Evolutionary conservation across 225 moss, liverwort and hornwort species (phyloP).

Genomic region (Physcomitrellopsis africana): DNA sequence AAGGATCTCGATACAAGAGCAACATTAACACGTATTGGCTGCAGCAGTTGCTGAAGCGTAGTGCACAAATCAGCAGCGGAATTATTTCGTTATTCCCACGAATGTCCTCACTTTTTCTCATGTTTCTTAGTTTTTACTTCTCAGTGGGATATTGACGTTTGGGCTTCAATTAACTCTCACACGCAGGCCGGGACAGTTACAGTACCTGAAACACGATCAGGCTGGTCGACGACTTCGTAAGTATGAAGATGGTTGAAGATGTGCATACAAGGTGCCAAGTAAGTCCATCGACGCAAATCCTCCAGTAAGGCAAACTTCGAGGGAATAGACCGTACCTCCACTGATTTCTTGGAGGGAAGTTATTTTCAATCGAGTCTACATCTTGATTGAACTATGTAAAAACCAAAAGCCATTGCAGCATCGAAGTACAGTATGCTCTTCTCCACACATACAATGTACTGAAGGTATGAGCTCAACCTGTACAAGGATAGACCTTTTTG

Average conservation of each 20-base stretch:
- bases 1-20: slow-evolving; percentile 29
- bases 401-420: neutral
- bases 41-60: slow-evolving; percentile 12
- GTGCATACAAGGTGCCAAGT: slow-evolving; percentile 21
- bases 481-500: too few species aligned
- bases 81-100: slow-evolving; percentile 28
- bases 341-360: slow-evolving; percentile 12
- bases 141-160: slow-evolving; percentile 12
- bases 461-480: too few species aligned
- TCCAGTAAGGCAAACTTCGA: neutral
- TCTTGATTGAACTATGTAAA: slow-evolving; percentile 9
- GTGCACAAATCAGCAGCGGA: slow-evolving; percentile 19
- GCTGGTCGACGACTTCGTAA: slow-evolving; percentile 22
- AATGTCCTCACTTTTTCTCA: slow-evolving; percentile 31
- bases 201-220: slow-evolving; percentile 7
- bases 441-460: too few species aligned
- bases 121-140: slow-evolving; percentile 23
- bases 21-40: slow-evolving; percentile 34
- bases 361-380: neutral
- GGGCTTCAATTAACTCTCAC: slow-evolving; percentile 23
- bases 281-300: slow-evolving; percentile 1
- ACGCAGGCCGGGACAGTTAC: slow-evolving; percentile 23
- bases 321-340: neutral
- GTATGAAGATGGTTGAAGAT: slow-evolving; percentile 20
- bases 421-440: too few species aligned